Evolutionary conservation across 805 yeast species (phyloP), one percentile per base, ranked within the genome.

Genomic region (Nakazawaea pomicola): DNA sequence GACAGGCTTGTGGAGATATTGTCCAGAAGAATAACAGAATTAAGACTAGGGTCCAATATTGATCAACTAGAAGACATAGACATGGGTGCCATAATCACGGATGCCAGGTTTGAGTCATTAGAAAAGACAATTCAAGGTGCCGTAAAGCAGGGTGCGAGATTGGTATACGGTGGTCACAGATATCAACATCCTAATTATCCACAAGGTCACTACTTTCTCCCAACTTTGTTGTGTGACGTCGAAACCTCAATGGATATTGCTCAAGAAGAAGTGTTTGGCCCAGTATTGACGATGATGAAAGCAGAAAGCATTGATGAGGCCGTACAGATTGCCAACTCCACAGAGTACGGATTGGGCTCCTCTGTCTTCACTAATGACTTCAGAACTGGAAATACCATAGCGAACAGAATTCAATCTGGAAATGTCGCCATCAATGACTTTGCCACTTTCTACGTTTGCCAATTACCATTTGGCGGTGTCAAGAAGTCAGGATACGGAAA

Each of bases 351-450:
- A 0, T 74, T 93, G 15, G 99, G 99, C 11, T 83, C 86, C 11
- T 85, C 98, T 0, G 83, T 93, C 0, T 93, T 90, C 61, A 95
- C 97, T 20, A 65, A 68, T 15, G 68, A 74, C 51, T 74, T 75
- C 56, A 52, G 58, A 6, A 74, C 72, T 39, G 74, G 89, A 44
- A 76, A 79, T 53, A 62, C 65, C 36, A 77, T 88, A 23, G 85
- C 90, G 10, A 69, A 78, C 50, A 58, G 64, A 7, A 61, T 93
- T 50, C 72, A 78, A 28, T 74, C 90, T 32, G 99, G 99, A 18
- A 93, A 90, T 56, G 95, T 93, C 35, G 96, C 99, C 7, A 86
- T 93, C 47, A 93, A 93, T 60, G 99, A 93, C 65, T 93, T 93
- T 68, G 99, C 98, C 6, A 91, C 98, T 0, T 93, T 80, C 56